phyloP scores from a whole-genome alignment of 495 filamentous ascomycete species.

The Xanthoparmelia taractica region DNA sequence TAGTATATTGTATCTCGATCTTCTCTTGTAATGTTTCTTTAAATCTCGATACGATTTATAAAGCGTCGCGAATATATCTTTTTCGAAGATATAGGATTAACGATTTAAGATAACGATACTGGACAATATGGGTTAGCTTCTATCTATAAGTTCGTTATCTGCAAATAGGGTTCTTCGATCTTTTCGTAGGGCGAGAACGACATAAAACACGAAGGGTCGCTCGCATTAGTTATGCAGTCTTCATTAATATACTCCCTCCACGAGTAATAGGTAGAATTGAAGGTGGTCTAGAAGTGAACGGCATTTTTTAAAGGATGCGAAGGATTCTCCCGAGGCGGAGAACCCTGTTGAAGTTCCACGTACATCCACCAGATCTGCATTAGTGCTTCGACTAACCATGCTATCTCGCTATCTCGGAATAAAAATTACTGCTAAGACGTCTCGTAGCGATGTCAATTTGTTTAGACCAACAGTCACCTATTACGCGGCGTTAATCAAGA shows the following conservation, averaged over 20 bases:
- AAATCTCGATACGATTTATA: neutral
- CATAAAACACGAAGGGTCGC: conserved; percentile 3
- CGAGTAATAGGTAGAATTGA: too few species aligned
- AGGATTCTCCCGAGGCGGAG: too few species aligned
- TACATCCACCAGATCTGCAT: too few species aligned
- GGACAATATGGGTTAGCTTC: conserved; percentile 2
- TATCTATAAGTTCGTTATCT: conserved; percentile 13
- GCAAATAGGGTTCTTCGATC: conserved; percentile 5
- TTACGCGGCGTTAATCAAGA: neutral
- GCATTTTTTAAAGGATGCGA: too few species aligned
- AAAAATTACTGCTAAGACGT: too few species aligned
- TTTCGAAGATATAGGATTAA: conserved; percentile 5
- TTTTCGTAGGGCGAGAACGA: conserved; percentile 1
- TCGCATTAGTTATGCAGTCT: conserved; percentile 8
- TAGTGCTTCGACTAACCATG: too few species aligned
- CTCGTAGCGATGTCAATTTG: too few species aligned
- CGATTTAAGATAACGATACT: conserved; percentile 6
- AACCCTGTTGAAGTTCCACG: too few species aligned
- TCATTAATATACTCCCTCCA: conserved; percentile 1
- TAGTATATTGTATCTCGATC: neutral
- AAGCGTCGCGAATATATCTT: conserved; percentile 9
- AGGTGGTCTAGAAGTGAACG: too few species aligned
- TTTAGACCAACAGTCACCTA: too few species aligned
- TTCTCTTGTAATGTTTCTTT: too few species aligned
- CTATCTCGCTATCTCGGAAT: too few species aligned